Base-by-base conservation (phyloP, 169 alveolate species). In the Eimeria maxima region DNA sequence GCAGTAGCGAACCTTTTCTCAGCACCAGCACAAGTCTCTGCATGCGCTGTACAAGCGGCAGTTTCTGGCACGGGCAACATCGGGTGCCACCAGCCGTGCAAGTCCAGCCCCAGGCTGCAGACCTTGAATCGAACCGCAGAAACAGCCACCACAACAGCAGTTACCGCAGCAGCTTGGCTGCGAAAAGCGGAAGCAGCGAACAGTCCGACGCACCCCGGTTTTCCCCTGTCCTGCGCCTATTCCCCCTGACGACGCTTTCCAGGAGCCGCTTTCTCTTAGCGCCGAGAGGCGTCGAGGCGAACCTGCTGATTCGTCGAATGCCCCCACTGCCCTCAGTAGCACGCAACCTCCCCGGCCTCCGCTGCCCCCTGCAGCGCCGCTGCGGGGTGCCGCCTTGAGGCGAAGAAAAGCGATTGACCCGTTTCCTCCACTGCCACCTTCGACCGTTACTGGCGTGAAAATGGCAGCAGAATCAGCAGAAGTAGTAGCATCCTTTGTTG, bases 271-370 rank as follows among this genome's bases (percentile, higher is more conserved):
- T 33, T 87, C 81, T 24, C 27, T 13, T 50, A 87, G 65, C 53
- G 81, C 29, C 11, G 93, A 18, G 67, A 55, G 50, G 24, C 74
- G 63, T 45, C 71, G n/a, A 13, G 55, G 81, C 44, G 42, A 80
- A 22, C 83, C 50, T 27, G 81, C 29, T n/a, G 83, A 33, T 44
- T 63, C 93, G 16, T 42, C 67, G n/a, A 63, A 53, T 33, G 55
- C 81, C 27, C 93, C 81, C 81, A 87, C 93, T 38, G 93, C 93
- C 57, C 74, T 57, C 65, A 87, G 81, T 20, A 87, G 16, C 65
- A 87, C 93, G 55, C 93, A 87, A 18, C 93, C 93, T n/a, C 93
- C 93, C 27, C 93, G 81, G 10, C 93, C 93, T 38, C 93, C 93
- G 83, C 93, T 60, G 3, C 93, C 93, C 53, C 93, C 93, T 42